phyloP scores from a whole-genome alignment of 2,329 filamentous ascomycete species.

The Exophiala viscosa region DNA sequence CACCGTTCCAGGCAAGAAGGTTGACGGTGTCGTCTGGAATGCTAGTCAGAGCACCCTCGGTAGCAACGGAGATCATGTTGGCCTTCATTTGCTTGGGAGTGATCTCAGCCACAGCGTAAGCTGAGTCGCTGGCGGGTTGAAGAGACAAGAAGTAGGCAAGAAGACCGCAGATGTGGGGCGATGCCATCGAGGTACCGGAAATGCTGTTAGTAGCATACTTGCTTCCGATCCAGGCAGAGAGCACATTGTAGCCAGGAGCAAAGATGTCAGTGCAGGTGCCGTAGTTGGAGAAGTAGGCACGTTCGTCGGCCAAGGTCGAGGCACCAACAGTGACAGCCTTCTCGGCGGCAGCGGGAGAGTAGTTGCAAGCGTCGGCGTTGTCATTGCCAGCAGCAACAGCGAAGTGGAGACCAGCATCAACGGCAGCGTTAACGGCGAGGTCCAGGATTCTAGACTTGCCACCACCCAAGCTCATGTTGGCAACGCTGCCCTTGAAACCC shows the following conservation, averaged over 20 bases:
- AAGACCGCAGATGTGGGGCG: slow-evolving; percentile 92
- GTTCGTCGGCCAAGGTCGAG: slow-evolving; percentile 86
- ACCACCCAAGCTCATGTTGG: slow-evolving; percentile 99
- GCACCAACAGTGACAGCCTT: slow-evolving; percentile 95
- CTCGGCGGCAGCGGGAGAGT: slow-evolving; percentile 88
- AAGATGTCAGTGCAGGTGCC: slow-evolving; percentile 97
- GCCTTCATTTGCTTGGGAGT: slow-evolving; percentile 93
- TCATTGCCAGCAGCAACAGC: slow-evolving; percentile 98
- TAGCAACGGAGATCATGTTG: slow-evolving; percentile 78
- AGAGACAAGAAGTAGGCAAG: slow-evolving; percentile 97
- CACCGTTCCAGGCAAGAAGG: slow-evolving; percentile 98
- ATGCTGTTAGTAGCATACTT: slow-evolving; percentile 97
- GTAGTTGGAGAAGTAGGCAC: slow-evolving; percentile 99
- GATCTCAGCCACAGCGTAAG: slow-evolving; percentile 83
- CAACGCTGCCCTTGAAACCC: slow-evolving; percentile 97
- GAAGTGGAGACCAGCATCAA: slow-evolving; percentile 89
- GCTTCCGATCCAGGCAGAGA: slow-evolving; percentile 97
- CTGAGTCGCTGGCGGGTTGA: slow-evolving; percentile 83
- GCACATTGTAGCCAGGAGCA: slow-evolving; percentile 91
- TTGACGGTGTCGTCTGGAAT: slow-evolving; percentile 82
- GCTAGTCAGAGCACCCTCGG: slow-evolving; percentile 70
- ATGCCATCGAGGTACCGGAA: slow-evolving; percentile 98
- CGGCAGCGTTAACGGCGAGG: slow-evolving; percentile 87
- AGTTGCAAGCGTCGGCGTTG: slow-evolving; percentile 98
- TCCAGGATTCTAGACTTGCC: slow-evolving; percentile 94